Base-by-base conservation (phyloP, 306 rosid species). In the Rosa persica region DNA sequence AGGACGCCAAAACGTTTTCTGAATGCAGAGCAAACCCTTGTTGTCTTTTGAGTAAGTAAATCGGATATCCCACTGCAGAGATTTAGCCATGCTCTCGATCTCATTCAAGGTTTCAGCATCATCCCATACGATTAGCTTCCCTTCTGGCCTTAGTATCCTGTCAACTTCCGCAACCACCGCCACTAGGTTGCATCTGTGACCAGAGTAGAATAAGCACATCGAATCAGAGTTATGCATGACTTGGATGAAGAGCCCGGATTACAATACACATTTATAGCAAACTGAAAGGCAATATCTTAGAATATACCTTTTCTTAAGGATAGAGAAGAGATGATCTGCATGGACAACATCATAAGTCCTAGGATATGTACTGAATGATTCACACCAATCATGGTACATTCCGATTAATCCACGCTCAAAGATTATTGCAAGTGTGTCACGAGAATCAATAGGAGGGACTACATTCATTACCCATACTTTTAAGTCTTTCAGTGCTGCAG, bases 391-490 rank as follows among this genome's bases (percentile, higher is more conserved):
- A 62, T 93, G 97, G 79, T 93, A 93, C 25, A 93, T 85, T 42
- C 97, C 97, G 19, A 88, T 75, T 73, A 93, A 81, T 69, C 97
- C 97, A 20, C 96, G 97, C 85, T 93, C 97, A 44, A 82, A 90
- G 58, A 93, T 90, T 81, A 89, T 81, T 39, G 93, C 84, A 62
- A 93, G 87, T 19, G 97, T 93, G 84, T 93, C 92, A 3, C 88
- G 88, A 78, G 92, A 83, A 60, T 88, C 93, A 15, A 86, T 76
- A 8, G 90, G 90, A 6, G 93, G 90, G 67, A 93, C 93, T 55
- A 93, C 96, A 83, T 93, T 93, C 96, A 93, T 89, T 51, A 90
- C 96, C 97, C 97, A 93, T 12, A 93, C 74, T 75, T 81, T 89
- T 47, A 90, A 51, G 70, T 68, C 80, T 81, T 78, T 88, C 44